Conservation (phyloP, 129 eudicot species). For the Oenanthe sinensis region DNA sequence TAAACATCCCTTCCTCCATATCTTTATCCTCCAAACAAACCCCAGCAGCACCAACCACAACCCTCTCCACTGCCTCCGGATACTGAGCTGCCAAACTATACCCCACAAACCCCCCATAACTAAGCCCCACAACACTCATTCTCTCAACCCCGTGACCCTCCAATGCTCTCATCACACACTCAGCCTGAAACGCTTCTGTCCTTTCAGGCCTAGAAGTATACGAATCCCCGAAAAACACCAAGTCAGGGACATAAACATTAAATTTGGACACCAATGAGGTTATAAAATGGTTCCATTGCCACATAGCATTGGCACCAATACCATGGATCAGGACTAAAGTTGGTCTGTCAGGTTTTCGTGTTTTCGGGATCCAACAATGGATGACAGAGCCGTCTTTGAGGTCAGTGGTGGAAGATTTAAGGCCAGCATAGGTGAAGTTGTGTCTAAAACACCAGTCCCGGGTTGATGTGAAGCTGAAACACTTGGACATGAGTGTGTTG, state of each 20-base stretch:
- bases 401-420: constrained; percentile 49
- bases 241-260: constrained; percentile 76
- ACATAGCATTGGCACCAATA: constrained; percentile 79
- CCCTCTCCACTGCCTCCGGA: constrained; percentile 57
- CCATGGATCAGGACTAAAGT: constrained; percentile 60
- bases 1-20: constrained; percentile 63
- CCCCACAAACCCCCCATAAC: constrained; percentile 93
- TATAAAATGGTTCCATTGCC: constrained; percentile 63
- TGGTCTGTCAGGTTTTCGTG: constrained; percentile 34
- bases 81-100: constrained; percentile 71
- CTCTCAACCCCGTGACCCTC: constrained; percentile 27
- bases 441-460: constrained; percentile 37
- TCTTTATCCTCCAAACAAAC: constrained; percentile 72
- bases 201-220: constrained; percentile 54
- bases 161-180: constrained; percentile 47
- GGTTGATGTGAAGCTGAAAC: constrained; percentile 65
- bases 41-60: constrained; percentile 63
- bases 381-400: constrained; percentile 57
- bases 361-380: constrained; percentile 70
- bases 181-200: constrained; percentile 67
- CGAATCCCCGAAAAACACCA: constrained; percentile 69
- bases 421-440: constrained; percentile 52
- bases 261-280: constrained; percentile 33
- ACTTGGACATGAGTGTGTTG: constrained; percentile 28
- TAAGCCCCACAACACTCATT: constrained; percentile 60